phyloP scores from a whole-genome alignment of 2,329 filamentous ascomycete genomes.

The Fusarium devonianum region DNA sequence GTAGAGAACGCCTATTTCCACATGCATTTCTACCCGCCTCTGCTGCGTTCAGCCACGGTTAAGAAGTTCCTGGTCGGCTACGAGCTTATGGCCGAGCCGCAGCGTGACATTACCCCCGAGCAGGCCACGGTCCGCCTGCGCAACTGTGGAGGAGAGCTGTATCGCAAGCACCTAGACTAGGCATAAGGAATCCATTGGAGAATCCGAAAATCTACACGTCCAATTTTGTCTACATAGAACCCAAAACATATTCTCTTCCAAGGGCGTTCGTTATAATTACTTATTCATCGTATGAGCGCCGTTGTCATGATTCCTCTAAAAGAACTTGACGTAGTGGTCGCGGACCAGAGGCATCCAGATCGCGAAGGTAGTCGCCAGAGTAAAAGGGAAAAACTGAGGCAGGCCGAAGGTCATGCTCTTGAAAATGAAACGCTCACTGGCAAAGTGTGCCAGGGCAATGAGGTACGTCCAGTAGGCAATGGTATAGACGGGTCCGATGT shows the following conservation, averaged over 20 bases:
- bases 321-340: slow-evolving; percentile 67
- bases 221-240: slow-evolving; percentile 23
- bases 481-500: slow-evolving; percentile 76
- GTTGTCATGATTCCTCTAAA: slow-evolving; percentile 39
- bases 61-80: slow-evolving; percentile 97
- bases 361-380: slow-evolving; percentile 58
- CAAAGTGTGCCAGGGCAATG: slow-evolving; percentile 79
- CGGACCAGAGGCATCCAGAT: slow-evolving; percentile 74
- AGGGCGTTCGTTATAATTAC: neutral
- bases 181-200: slow-evolving; percentile 16
- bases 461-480: slow-evolving; percentile 83
- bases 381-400: slow-evolving; percentile 64
- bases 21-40: slow-evolving; percentile 96
- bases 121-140: slow-evolving; percentile 84
- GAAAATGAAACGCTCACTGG: slow-evolving; percentile 81
- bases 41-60: slow-evolving; percentile 90
- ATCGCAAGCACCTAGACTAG: slow-evolving; percentile 66
- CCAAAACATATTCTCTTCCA: neutral
- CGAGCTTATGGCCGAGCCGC: slow-evolving; percentile 96
- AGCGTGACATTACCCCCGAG: slow-evolving; percentile 96
- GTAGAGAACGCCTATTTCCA: slow-evolving; percentile 90
- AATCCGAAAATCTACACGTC: slow-evolving; percentile 9
- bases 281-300: neutral
- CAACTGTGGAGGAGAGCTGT: slow-evolving; percentile 80
- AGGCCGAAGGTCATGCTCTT: slow-evolving; percentile 72